Conservation (phyloP, 1,139 yeast genomes). For the Hyphopichia burtonii region DNA sequence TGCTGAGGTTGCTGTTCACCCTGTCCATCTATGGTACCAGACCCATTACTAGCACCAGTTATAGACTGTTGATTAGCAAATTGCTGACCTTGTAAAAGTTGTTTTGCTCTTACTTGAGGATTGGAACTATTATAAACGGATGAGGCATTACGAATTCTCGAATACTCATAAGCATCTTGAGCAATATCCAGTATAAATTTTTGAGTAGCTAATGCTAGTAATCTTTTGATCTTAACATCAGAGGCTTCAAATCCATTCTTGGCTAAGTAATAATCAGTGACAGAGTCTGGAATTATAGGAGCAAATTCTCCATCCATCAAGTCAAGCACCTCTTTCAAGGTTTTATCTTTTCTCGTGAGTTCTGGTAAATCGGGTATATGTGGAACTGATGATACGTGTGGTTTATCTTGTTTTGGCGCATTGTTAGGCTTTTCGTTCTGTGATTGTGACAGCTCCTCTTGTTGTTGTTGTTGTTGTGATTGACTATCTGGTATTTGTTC, state of each 20-base stretch:
- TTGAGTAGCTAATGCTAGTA: constrained; percentile 92
- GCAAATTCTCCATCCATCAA: constrained; percentile 88
- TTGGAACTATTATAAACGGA: constrained; percentile 82
- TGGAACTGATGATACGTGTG: constrained; percentile 1
- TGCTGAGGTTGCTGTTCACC: constrained; percentile 33
- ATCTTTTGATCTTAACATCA: constrained; percentile 76
- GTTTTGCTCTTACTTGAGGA: constrained; percentile 84
- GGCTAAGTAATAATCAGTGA: constrained; percentile 89
- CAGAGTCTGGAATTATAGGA: constrained; percentile 96
- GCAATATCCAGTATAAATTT: constrained; percentile 93
- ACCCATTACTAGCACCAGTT: constrained; percentile 36
- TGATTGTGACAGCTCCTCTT: not conserved
- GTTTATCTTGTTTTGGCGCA: constrained; percentile 2
- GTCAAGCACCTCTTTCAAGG: constrained; percentile 79
- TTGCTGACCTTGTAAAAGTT: constrained; percentile 69
- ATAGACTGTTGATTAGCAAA: constrained; percentile 46
- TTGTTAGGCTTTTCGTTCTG: constrained; percentile 5
- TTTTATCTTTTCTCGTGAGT: constrained; percentile 78
- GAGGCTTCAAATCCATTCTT: constrained; percentile 86
- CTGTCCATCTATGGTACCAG: constrained; percentile 37
- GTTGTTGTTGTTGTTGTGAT: constrained; percentile 2
- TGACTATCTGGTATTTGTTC: not conserved
- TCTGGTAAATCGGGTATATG: constrained; percentile 60
- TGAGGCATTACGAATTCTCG: constrained; percentile 81
- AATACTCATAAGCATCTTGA: constrained; percentile 93